These are phyloP conservation scores for Curvularia sp. DNA, from an alignment of 2,329 filamentous ascomycete genomes.

Conservation along the genomic window DNA sequence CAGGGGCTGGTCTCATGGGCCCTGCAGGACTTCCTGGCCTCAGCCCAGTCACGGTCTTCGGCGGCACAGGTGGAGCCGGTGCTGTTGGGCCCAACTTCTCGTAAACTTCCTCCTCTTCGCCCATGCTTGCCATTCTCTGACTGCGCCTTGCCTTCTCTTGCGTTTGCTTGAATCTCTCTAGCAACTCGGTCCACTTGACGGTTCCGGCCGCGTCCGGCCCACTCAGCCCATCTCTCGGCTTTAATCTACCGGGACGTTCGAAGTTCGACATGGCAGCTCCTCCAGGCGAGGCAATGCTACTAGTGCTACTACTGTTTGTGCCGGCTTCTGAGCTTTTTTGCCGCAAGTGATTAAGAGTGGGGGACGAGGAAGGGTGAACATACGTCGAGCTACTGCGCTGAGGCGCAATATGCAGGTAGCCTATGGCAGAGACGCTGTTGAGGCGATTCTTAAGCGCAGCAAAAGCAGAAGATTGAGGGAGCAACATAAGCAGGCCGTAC, in stretches of 20 bases:
- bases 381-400: conserved; percentile 71
- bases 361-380: conserved; percentile 53
- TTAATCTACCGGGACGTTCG: conserved; percentile 68
- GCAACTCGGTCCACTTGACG: conserved; percentile 89
- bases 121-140: conserved; percentile 61
- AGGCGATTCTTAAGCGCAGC: conserved; percentile 94
- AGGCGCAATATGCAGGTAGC: conserved; percentile 84
- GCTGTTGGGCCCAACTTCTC: conserved; percentile 38
- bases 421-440: conserved; percentile 96
- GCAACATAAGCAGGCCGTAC: conserved; percentile 94
- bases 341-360: conserved; percentile 50
- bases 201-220: conserved; percentile 69
- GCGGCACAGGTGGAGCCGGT: conserved; percentile 36
- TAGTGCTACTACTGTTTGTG: conserved; percentile 36
- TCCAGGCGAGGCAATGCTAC: conserved; percentile 32
- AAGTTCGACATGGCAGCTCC: conserved; percentile 48
- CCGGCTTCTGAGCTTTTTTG: conserved; percentile 53
- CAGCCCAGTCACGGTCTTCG: conserved; percentile 28
- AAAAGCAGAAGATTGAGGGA: conserved; percentile 98
- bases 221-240: conserved; percentile 62
- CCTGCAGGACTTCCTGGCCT: conserved; percentile 35
- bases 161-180: conserved; percentile 92
- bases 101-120: conserved; percentile 43
- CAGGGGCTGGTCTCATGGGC: conserved; percentile 31
- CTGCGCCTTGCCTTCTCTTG: conserved; percentile 83